A percentile compares a stretch with the other conserved stretches of the same genome.
These are phyloP conservation scores for Albugo laibachii DNA, from an alignment of 352 stramenopile genomes.

Conservation along the genomic window DNA sequence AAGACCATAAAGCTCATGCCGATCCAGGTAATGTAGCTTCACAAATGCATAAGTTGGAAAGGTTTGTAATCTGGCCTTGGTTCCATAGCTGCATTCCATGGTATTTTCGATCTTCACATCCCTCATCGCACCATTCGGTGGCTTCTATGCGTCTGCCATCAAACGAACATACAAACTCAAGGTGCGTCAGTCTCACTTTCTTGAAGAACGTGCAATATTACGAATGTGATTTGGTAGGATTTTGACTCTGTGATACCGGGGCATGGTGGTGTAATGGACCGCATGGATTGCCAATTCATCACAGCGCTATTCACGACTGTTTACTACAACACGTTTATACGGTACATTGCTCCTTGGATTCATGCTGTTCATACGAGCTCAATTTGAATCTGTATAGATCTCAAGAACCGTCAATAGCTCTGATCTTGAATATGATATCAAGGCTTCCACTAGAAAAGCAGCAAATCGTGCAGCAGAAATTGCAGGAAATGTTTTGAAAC, in stretches of 20 bases:
- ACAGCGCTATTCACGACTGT: slow-evolving; percentile 79
- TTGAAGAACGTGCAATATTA: slow-evolving; percentile 1
- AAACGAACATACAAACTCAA: slow-evolving; percentile 98
- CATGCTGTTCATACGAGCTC: too few relatives aligned
- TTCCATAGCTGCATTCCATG: slow-evolving; percentile 87
- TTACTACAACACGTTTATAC: slow-evolving; percentile 96
- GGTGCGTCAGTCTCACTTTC: slow-evolving; percentile 11
- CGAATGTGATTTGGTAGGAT: slow-evolving; percentile 24
- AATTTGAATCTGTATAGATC: too few relatives aligned
- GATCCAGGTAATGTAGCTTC: slow-evolving; percentile 28
- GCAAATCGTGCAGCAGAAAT: too few relatives aligned
- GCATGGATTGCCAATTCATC: slow-evolving; percentile 95
- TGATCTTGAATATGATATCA: too few relatives aligned
- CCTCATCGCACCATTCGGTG: slow-evolving; percentile 97
- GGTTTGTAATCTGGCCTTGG: background rate
- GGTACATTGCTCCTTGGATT: slow-evolving; percentile 15
- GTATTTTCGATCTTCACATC: slow-evolving; percentile 94
- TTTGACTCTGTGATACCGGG: slow-evolving; percentile 97
- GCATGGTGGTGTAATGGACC: slow-evolving; percentile 93
- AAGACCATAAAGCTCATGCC: slow-evolving; percentile 71
- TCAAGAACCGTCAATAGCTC: too few relatives aligned
- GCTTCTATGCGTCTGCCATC: slow-evolving; percentile 97
- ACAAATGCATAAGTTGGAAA: background rate
- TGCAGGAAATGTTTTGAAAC: too few relatives aligned
- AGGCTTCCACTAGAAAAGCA: too few relatives aligned